Base-by-base conservation (phyloP, 192 early-diverging fungal genomes). In the Coemansia sp. region DNA sequence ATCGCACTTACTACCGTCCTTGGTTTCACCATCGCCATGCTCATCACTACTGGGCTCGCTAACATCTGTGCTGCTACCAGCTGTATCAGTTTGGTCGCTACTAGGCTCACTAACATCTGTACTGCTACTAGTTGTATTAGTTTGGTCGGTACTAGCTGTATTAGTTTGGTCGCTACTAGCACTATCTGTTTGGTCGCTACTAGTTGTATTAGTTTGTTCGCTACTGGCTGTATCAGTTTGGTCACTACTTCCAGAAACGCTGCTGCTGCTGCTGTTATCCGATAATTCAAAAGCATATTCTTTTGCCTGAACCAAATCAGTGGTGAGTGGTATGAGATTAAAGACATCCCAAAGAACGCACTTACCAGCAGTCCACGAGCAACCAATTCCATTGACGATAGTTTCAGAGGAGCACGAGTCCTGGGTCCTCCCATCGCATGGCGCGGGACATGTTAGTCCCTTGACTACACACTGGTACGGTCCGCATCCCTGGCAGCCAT, bases 401-500 rank as follows among this genome's bases (percentile, higher is more conserved):
- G 39, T 23, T 1, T 19, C 53, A 3, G 1, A 1, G 9, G 8
- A 14, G 40, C 53, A 54, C 4, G 21, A 19, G 12, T 22, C 24
- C 53, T 23, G 34, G 3, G 37, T 2, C 19, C 53, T 39, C 4
- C 14, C 38, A 7, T 54, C 38, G 23, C 53, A 54, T 9, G 22
- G 19, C 34, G 38, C 15, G 0, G 53, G 53, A 41, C 53, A 54
- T 22, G 3, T 8, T 9, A 54, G 53, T 9, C 38, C 53, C 18
- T 54, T 22, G 2, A 54, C 38, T 2, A 54, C 21, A 41, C 53
- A 54, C n/a, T 54, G 53, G 18, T 40, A 54, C 19, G 53, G 53
- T 1, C 53, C 53, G 23, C 53, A 54, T 39, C 53, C 53, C 38
- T 54, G 53, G 21, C 53, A 54, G 6, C 53, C 53, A 8, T 41